A percentile compares a stretch with the other conserved stretches of the same genome.
Conservation (phyloP, 2,329 filamentous ascomycete genomes). For the Neonectria punicea region DNA sequence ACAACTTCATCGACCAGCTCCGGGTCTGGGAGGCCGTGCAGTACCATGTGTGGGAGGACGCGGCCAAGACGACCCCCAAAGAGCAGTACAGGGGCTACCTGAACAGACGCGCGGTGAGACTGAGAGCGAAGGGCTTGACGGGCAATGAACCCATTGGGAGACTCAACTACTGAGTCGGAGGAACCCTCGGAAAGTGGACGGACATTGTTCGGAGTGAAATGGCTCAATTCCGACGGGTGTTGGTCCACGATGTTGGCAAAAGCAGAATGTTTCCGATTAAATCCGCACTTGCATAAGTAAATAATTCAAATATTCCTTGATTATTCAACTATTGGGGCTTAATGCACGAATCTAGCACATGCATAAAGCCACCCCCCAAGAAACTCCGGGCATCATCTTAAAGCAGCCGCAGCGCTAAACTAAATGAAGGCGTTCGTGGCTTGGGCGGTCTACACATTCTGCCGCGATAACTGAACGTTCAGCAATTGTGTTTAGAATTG, state of each 20-base stretch:
- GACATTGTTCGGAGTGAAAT: conserved; percentile 17
- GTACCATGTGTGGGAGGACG: conserved; percentile 46
- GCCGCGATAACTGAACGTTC: conserved; percentile 3
- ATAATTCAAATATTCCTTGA: not conserved
- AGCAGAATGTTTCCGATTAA: not conserved
- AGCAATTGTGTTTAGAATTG: too few species aligned
- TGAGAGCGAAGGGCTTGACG: conserved; percentile 34
- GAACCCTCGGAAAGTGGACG: conserved; percentile 15
- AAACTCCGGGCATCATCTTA: not conserved
- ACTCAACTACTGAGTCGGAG: conserved; percentile 17
- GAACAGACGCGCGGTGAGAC: conserved; percentile 29
- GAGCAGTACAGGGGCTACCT: conserved; percentile 37
- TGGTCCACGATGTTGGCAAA: conserved; percentile 20
- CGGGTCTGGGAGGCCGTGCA: conserved; percentile 45
- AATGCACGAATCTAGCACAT: not conserved
- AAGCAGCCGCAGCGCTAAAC: conserved; percentile 17
- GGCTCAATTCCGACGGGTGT: conserved; percentile 21
- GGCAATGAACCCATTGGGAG: conserved; percentile 35
- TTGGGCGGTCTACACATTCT: conserved; percentile 23
- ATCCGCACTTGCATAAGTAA: not conserved
- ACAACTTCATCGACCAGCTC: conserved; percentile 47
- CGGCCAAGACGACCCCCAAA: conserved; percentile 41
- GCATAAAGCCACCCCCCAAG: conserved; percentile 8
- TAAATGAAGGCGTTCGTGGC: not conserved
- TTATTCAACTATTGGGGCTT: not conserved